phyloP scores from a whole-genome alignment of 1,284 basidiomycete genomes.

The Tylopilus sp. region DNA sequence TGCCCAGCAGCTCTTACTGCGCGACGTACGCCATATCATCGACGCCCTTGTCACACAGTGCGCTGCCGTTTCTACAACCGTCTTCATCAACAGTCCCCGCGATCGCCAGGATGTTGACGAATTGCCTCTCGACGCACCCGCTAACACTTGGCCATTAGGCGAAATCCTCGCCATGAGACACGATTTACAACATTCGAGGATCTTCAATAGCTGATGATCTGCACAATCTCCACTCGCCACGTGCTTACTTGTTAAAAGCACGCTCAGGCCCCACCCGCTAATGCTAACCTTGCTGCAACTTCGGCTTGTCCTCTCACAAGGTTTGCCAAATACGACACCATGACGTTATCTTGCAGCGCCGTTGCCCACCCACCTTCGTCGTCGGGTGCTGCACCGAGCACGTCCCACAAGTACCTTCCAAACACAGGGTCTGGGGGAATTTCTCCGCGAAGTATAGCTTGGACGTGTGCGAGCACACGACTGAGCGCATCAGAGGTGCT shows the following conservation, averaged over 20 bases:
- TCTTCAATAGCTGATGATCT: conserved; percentile 78
- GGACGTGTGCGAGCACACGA: conserved; percentile 84
- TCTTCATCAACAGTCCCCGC: conserved; percentile 8
- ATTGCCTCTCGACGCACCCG: conserved; percentile 51
- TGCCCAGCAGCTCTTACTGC: conserved; percentile 83
- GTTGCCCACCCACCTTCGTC: conserved; percentile 75
- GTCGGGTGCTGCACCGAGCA: conserved; percentile 65
- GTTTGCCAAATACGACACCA: conserved; percentile 94
- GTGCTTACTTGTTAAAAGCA: conserved; percentile 3
- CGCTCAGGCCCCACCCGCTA: conserved; percentile 48
- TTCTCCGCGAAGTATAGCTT: conserved; percentile 76
- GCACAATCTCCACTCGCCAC: not conserved
- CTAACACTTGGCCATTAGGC: conserved; percentile 94
- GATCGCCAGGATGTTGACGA: conserved; percentile 36
- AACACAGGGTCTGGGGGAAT: conserved; percentile 82
- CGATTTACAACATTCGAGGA: conserved; percentile 91
- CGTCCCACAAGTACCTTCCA: conserved; percentile 91
- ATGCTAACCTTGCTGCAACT: conserved; percentile 83
- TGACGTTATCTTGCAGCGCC: conserved; percentile 83
- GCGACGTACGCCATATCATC: conserved; percentile 65
- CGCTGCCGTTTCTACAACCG: conserved; percentile 43
- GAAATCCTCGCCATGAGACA: conserved; percentile 89
- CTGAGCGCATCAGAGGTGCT: conserved; percentile 66
- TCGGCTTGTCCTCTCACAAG: conserved; percentile 94
- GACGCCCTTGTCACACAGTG: conserved; percentile 48